A percentile compares a stretch with the other conserved stretches of the same genome.
These are phyloP conservation scores for Adiantum capillusveneris DNA, from an alignment of 75 land plant genomes.

Conservation along the genomic window DNA sequence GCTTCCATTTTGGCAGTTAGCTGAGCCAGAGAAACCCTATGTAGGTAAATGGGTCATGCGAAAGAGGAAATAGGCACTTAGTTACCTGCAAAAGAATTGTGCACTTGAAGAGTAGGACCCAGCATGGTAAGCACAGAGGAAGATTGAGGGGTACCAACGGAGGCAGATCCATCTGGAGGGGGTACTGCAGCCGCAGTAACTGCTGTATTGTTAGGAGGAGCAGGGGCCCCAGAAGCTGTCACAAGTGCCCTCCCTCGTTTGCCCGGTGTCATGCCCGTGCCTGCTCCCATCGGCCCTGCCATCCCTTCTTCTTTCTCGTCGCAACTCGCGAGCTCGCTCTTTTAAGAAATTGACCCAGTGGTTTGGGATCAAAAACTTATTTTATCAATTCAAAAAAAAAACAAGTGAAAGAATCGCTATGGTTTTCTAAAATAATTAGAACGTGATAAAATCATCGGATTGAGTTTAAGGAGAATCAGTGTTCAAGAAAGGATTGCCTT, in stretches of 20 bases:
- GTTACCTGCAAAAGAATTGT: slow-evolving; percentile 61
- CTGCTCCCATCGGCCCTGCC: slow-evolving; percentile 24
- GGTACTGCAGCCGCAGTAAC: slow-evolving; percentile 24
- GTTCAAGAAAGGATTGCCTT: too few species aligned
- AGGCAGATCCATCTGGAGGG: slow-evolving; percentile 26
- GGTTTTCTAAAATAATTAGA: too few species aligned
- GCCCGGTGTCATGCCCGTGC: slow-evolving; percentile 41
- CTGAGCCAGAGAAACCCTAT: too few species aligned
- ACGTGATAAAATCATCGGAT: too few species aligned
- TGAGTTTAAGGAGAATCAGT: too few species aligned
- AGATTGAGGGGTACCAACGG: slow-evolving; percentile 9
- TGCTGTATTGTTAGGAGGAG: slow-evolving; percentile 51
- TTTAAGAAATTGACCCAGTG: too few species aligned
- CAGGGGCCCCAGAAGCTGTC: slow-evolving; percentile 21
- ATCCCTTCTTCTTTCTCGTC: too few species aligned
- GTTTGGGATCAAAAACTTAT: too few species aligned
- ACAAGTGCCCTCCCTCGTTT: slow-evolving; percentile 34
- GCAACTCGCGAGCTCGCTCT: too few species aligned
- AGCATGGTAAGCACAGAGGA: slow-evolving; percentile 54
- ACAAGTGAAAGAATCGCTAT: too few species aligned
- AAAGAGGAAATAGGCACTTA: background rate
- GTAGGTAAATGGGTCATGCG: background rate
- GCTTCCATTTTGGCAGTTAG: too few species aligned
- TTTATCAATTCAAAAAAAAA: too few species aligned
- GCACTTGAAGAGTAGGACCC: slow-evolving; percentile 81